A percentile compares a stretch with the other conserved stretches of the same genome.
Conservation (phyloP, 208 protist species). For the Leishmania turanica region DNA sequence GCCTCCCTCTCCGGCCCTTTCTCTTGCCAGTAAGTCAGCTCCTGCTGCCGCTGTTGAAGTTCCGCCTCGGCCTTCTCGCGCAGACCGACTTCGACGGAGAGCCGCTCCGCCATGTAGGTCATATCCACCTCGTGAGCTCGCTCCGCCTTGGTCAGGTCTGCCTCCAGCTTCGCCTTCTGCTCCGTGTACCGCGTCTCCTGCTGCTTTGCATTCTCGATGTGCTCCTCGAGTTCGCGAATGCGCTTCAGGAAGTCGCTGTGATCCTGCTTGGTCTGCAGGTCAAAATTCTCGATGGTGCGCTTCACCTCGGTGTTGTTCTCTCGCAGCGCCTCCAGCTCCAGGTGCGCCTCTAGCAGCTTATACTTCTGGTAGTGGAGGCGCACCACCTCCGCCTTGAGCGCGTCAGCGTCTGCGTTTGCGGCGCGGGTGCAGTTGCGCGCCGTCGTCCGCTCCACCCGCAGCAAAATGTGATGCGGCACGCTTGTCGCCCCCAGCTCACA, state of each 20-base stretch:
- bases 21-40: constrained; percentile 59
- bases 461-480: constrained; percentile 63
- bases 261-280: constrained; percentile 85
- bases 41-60: constrained; percentile 41
- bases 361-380: constrained; percentile 89
- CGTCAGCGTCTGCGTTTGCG: constrained; percentile 60
- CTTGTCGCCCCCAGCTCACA: constrained; percentile 73
- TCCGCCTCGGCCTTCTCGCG: constrained; percentile 76
- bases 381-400: constrained; percentile 81
- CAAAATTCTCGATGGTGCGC: constrained; percentile 66
- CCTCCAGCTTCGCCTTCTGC: constrained; percentile 57
- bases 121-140: constrained; percentile 53
- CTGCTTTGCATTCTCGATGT: constrained; percentile 62
- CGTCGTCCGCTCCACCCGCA: constrained; percentile 58
- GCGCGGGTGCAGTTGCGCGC: constrained; percentile 50
- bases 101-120: constrained; percentile 43
- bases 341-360: constrained; percentile 85
- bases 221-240: constrained; percentile 68
- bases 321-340: constrained; percentile 71
- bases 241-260: constrained; percentile 64
- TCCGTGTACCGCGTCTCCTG: constrained; percentile 56
- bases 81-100: constrained; percentile 47
- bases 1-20: constrained; percentile 61
- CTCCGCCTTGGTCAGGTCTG: constrained; percentile 53
- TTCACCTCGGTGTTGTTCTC: constrained; percentile 70